Evolutionary conservation across 2,329 filamentous ascomycete species (phyloP), one percentile per base, ranked within the genome.

Genomic region (Ilyonectria sp.): DNA sequence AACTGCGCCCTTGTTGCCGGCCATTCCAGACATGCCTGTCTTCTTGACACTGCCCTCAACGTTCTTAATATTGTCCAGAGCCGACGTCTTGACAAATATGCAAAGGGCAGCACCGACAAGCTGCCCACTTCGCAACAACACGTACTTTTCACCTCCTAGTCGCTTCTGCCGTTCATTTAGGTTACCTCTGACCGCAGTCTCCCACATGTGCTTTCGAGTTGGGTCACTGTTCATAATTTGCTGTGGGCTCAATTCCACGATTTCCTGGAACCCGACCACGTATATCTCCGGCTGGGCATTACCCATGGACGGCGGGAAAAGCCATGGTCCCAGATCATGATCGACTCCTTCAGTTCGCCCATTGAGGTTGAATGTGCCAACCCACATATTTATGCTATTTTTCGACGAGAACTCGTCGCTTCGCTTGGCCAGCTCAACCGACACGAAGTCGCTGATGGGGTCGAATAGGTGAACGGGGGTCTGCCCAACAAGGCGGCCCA

Each of bases 151-250:
- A 6, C 89, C 89, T 0, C 90, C 90, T 23, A 87, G 84, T 65
- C 85, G 84, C 46, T 87, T 86, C 19, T 94, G 91, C 70, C 92
- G 89, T 11, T 83, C 81, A 74, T 98, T 98, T 44, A 99, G 82
- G 15, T 92, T 94, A 52, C 85, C 86, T 71, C 92, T 91, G 26
- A 98, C 94, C 4, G 93, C 91, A 60, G 87, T 83, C 79, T 99
- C 96, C 96, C 96, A 99, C 21, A 91, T 84, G 70, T 94, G 91
- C 71, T 95, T 93, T 60, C 93, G 89, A 3, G 91, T 90, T 1
- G 96, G 96, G 78, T 99, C 95, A 67, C 95, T 98, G 71, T 97
- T 97, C 94, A 99, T 98, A 77, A 99, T 98, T 77, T 99, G 96
- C 79, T 98, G 95, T 17, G 97, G 96, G 74, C 94, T 98, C 53